A percentile compares a stretch with the other conserved stretches of the same genome.
phyloP scores from a whole-genome alignment of 2,329 filamentous ascomycete genomes.

The Fusarium newnesense region DNA sequence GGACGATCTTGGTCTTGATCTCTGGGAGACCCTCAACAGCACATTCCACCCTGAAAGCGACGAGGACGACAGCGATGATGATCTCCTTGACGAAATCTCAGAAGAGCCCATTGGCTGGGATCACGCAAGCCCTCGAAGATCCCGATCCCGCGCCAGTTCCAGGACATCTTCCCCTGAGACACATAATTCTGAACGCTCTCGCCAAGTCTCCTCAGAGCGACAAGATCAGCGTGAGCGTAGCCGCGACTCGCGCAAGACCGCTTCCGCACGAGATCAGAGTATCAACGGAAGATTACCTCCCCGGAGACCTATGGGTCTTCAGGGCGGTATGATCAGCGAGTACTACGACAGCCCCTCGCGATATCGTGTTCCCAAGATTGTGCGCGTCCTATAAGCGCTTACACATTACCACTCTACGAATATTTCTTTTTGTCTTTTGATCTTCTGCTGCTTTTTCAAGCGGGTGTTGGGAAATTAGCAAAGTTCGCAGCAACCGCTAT shows the following conservation, averaged over 20 bases:
- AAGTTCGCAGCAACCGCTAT: conserved; percentile 19
- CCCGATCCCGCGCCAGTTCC: conserved; percentile 33
- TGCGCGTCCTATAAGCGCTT: conserved; percentile 28
- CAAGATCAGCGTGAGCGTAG: conserved; percentile 28
- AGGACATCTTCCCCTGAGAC: conserved; percentile 30
- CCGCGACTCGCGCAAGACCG: conserved; percentile 24
- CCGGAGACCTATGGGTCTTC: conserved; percentile 22
- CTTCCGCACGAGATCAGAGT: conserved; percentile 17
- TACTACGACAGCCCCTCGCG: conserved; percentile 40
- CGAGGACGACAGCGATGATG: conserved; percentile 20
- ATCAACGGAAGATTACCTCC: conserved; percentile 10
- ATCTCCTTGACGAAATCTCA: conserved; percentile 28
- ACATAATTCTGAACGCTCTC: conserved; percentile 22
- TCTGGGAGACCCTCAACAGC: conserved; percentile 47
- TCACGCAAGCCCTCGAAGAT: conserved; percentile 13
- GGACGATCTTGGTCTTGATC: conserved; percentile 50
- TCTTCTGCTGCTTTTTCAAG: conserved; percentile 1
- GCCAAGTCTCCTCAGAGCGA: conserved; percentile 29
- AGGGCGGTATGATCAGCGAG: conserved; percentile 37
- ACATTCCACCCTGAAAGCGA: conserved; percentile 18
- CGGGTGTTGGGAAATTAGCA: conserved; percentile 15
- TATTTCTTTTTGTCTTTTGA: conserved; percentile 9
- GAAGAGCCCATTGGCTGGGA: conserved; percentile 32
- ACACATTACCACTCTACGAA: conserved; percentile 3
- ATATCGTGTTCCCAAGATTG: conserved; percentile 36